These are phyloP conservation scores for Zea mays DNA, from an alignment of 176 grass and related monocot species.

Conservation along the genomic window DNA sequence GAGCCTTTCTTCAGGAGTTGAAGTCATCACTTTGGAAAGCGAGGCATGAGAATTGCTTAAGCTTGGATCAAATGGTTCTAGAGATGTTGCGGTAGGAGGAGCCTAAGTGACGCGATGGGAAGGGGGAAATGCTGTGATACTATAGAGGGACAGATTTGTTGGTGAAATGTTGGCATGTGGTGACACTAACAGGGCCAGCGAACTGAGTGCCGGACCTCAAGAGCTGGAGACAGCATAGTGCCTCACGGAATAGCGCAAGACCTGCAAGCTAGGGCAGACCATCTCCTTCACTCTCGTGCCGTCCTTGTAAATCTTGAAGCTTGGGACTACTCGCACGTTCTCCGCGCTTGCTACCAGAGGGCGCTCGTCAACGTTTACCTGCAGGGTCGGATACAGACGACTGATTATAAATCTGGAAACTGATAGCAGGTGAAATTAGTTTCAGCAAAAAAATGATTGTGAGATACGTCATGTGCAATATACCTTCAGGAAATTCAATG, in stretches of 20 bases:
- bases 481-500: constrained; percentile 80
- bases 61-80: constrained; percentile 5
- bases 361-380: constrained; percentile 63
- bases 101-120: constrained; percentile 56
- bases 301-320: constrained; percentile 78
- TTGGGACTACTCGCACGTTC: constrained; percentile 57
- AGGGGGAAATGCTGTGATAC: no score
- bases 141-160: constrained; percentile 35
- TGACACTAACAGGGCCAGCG: constrained; percentile 25
- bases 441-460: neutral
- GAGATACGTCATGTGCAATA: neutral
- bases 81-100: constrained; percentile 33
- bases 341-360: constrained; percentile 52
- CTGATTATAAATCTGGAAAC: constrained; percentile 8
- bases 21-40: constrained; percentile 19
- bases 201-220: constrained; percentile 24
- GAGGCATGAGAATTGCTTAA: constrained; percentile 40
- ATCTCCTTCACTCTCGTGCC: constrained; percentile 66
- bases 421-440: neutral
- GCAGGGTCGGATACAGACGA: constrained; percentile 18
- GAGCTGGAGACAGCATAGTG: constrained; percentile 64
- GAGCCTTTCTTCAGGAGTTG: constrained; percentile 36
- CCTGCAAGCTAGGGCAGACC: constrained; percentile 57
- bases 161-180: constrained; percentile 42
- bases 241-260: constrained; percentile 59